Evolutionary conservation across 441 rosid species (phyloP).

Genomic region (Theobroma grandiflorum): DNA sequence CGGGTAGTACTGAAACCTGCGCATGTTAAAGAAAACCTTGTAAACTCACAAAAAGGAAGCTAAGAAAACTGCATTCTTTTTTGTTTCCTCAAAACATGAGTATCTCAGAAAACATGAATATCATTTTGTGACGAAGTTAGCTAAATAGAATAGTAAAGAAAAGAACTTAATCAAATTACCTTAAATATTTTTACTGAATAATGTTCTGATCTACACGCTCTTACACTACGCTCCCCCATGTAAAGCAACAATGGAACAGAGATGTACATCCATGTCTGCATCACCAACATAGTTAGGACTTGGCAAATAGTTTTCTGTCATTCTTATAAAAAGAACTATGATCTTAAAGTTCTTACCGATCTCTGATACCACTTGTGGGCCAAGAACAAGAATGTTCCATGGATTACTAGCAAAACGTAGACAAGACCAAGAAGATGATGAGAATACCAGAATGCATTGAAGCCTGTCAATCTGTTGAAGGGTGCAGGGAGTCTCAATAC

Average conservation of each 20-base stretch:
- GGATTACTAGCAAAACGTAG: constrained; percentile 79
- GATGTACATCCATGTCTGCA: constrained; percentile 97
- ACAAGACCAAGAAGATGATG: constrained; percentile 86
- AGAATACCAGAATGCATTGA: constrained; percentile 98
- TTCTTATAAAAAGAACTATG: not conserved
- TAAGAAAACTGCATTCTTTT: too few species aligned
- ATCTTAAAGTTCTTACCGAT: constrained; percentile 64
- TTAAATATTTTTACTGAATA: constrained; percentile 72
- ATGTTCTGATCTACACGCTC: constrained; percentile 82
- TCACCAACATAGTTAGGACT: constrained; percentile 19
- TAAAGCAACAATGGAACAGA: constrained; percentile 82
- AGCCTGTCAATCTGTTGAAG: constrained; percentile 82
- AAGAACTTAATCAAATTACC: constrained; percentile 44
- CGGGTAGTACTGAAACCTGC: constrained; percentile 90
- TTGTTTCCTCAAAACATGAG: too few species aligned
- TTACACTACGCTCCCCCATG: constrained; percentile 71
- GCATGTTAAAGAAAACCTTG: constrained; percentile 28
- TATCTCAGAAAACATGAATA: not conserved
- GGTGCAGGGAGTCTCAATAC: constrained; percentile 78
- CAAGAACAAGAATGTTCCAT: constrained; percentile 80
- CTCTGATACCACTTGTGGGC: constrained; percentile 70
- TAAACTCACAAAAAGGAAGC: constrained; percentile 2
- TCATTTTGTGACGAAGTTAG: not conserved
- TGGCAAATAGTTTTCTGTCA: not conserved
- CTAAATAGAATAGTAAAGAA: not conserved